Evolutionary conservation across 2,329 filamentous ascomycete species (phyloP).

Genomic region (Chalaropsis ovoidea): DNA sequence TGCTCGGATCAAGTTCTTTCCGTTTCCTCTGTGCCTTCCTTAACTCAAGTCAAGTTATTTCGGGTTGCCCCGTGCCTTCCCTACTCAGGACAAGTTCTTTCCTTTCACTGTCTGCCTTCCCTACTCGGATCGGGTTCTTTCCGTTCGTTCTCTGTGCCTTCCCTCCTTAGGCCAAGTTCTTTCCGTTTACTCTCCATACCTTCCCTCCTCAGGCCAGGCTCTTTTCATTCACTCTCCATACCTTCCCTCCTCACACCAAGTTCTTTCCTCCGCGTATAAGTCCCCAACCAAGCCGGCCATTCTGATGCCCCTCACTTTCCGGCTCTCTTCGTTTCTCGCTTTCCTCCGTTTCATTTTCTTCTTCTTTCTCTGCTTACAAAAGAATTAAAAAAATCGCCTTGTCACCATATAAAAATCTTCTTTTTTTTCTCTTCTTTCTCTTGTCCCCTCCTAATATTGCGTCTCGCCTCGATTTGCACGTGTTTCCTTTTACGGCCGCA

Average conservation of each 20-base stretch:
- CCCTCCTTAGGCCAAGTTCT: too few relatives aligned
- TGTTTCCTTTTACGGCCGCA: not conserved
- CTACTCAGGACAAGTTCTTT: not conserved
- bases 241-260: not conserved
- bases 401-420: constrained; percentile 4
- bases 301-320: not conserved
- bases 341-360: constrained; percentile 6
- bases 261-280: not conserved
- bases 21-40: too few relatives aligned
- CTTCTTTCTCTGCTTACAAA: not conserved
- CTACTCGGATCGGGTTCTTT: too few relatives aligned
- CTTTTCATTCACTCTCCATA: not conserved
- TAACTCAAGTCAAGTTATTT: too few relatives aligned
- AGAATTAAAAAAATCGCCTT: not conserved
- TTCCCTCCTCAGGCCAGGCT: not conserved
- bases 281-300: not conserved
- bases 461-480: not conserved
- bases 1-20: not conserved
- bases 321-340: not conserved
- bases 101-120: too few relatives aligned
- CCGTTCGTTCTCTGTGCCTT: too few relatives aligned
- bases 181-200: not conserved
- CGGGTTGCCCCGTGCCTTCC: not conserved
- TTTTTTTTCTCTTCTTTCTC: not conserved
- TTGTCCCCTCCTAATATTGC: constrained; percentile 1